phyloP scores from a whole-genome alignment of 345 rosid species.

The Eucalyptus curtisii region DNA sequence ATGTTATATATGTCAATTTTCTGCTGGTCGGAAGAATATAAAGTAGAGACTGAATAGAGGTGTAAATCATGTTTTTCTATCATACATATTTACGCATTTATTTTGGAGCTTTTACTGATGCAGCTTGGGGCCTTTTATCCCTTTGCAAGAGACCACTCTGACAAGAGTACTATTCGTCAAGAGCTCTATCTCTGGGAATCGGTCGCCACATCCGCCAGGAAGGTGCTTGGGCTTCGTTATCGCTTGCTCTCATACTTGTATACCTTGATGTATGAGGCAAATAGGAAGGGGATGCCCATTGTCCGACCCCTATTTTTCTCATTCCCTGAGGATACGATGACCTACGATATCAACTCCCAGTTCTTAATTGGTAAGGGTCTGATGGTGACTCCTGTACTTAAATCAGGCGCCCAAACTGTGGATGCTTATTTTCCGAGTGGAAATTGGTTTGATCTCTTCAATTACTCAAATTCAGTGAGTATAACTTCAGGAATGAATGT shows the following conservation, averaged over 20 bases:
- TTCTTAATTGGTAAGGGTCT: conserved; percentile 53
- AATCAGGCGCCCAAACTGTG: conserved; percentile 12
- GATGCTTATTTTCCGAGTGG: conserved; percentile 61
- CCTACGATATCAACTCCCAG: conserved; percentile 36
- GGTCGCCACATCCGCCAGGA: conserved; percentile 52
- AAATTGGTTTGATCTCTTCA: conserved; percentile 62
- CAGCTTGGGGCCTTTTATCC: conserved; percentile 83
- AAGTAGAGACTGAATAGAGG: background rate
- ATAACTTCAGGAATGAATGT: conserved; percentile 14
- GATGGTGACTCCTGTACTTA: conserved; percentile 51
- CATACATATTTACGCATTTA: background rate
- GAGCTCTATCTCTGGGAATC: conserved; percentile 79
- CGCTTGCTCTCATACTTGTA: conserved; percentile 57
- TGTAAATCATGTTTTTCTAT: background rate
- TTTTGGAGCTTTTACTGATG: background rate
- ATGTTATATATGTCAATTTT: background rate
- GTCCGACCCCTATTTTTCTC: conserved; percentile 77
- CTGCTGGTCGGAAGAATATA: background rate
- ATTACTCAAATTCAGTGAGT: conserved; percentile 27
- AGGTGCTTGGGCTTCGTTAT: conserved; percentile 57
- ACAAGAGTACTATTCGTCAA: conserved; percentile 9
- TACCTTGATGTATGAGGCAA: conserved; percentile 59
- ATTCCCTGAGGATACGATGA: conserved; percentile 36
- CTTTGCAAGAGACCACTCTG: conserved; percentile 68
- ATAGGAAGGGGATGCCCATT: conserved; percentile 46